A percentile compares a stretch with the other conserved stretches of the same genome.
These are phyloP conservation scores for Pleurotus pulmonarius DNA, from an alignment of 768 basidiomycete species.

Conservation along the genomic window DNA sequence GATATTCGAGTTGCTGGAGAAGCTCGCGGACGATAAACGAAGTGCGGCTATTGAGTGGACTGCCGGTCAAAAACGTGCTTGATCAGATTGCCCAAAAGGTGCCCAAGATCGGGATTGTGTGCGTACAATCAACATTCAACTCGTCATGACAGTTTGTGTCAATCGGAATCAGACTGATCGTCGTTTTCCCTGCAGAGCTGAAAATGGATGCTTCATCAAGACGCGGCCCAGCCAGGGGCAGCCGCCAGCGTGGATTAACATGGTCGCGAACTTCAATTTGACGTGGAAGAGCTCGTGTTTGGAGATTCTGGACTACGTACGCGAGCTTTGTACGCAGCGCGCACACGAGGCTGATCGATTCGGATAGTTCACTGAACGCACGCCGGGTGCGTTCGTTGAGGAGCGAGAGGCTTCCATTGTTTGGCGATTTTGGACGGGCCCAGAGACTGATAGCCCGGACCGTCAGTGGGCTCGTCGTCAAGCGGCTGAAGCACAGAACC, in stretches of 20 bases:
- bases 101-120: slow-evolving; percentile 75
- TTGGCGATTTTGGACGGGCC: slow-evolving; percentile 80
- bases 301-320: slow-evolving; percentile 80
- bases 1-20: slow-evolving; percentile 47
- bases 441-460: slow-evolving; percentile 44
- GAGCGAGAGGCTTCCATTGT: slow-evolving; percentile 79
- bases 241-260: slow-evolving; percentile 63
- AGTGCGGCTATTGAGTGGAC: slow-evolving; percentile 79
- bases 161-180: not conserved
- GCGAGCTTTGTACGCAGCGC: not conserved
- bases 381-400: slow-evolving; percentile 81
- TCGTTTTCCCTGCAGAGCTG: slow-evolving; percentile 46
- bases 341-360: slow-evolving; percentile 1
- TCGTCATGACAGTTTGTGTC: not conserved
- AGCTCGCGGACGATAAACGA: slow-evolving; percentile 64
- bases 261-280: slow-evolving; percentile 75
- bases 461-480: slow-evolving; percentile 82
- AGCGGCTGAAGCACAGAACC: slow-evolving; percentile 89
- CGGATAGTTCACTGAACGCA: slow-evolving; percentile 79
- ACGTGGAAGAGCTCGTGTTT: slow-evolving; percentile 79
- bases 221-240: slow-evolving; percentile 28
- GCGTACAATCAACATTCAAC: slow-evolving; percentile 21
- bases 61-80: slow-evolving; percentile 59
- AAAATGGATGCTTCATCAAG: slow-evolving; percentile 86
- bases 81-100: slow-evolving; percentile 58